Evolutionary conservation across 2,329 filamentous ascomycete species (phyloP), one percentile per base, ranked within the genome.

Genomic region (Aspergillus oerlinghausenensis): DNA sequence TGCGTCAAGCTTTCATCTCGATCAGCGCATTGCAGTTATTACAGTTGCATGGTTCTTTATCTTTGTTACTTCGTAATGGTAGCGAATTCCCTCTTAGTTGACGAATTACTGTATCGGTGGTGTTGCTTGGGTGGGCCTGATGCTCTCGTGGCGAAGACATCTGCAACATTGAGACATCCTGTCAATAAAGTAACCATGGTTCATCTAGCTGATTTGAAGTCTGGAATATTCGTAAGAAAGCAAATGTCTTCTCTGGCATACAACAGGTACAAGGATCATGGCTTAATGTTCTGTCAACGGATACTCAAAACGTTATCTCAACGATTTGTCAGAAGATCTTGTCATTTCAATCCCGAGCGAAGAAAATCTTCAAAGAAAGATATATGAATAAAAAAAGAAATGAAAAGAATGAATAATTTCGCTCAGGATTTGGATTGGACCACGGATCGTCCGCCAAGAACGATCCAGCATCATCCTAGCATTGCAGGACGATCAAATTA

Each of bases 381-480:
- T 38, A 7, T 5, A 25, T 53, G 11, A 32, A 5, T 35, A 17
- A 35, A 6, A 6, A 35, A 35, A 23, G 29, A 21, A 52, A 49
- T 43, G 21, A 28, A 21, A 23, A 9, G 35, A 43, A 38, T 35
- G 17, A 42, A 47, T 35, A 38, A 42, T n/a, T 51, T 49, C 32
- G 32, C n/a, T 40, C 38, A 40, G 38, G 49, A 49, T 55, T 50
- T 23, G 17, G 43, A 25, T 47, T 47, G 43, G 43, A 9, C 35
- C 50, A 43, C 42, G 29, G 54, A 61, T 60, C 54, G 57, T 26
- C 57, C 56, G 35, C 32, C 32, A 17, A 38, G 49, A 35, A 43
- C 52, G 51, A 62, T 55, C 62, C 55, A 65, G 62, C 60, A 63
- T 64, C 59, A 64, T 63, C 59, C 59, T 59, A 58, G 61, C 50